phyloP scores from a whole-genome alignment of 805 yeast genomes.

The Pichia scutulata region DNA sequence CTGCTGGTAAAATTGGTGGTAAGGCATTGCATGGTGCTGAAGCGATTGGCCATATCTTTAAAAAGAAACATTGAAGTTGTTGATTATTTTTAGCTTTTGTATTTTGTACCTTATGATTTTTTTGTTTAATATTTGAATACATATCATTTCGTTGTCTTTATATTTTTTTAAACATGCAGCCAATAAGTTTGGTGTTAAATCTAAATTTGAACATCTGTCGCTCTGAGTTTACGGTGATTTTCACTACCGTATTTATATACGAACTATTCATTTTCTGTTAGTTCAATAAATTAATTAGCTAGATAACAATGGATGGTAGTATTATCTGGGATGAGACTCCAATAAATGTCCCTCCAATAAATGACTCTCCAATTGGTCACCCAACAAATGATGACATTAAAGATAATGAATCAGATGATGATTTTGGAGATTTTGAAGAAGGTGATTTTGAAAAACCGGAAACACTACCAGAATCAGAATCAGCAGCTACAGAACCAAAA shows the following conservation, averaged over 20 bases:
- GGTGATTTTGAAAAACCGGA: constrained; percentile 13
- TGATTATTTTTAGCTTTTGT: neutral
- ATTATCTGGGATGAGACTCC: neutral
- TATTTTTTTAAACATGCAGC: too few relatives aligned
- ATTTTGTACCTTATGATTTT: neutral
- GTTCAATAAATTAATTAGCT: neutral
- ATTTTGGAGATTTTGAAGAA: constrained; percentile 21
- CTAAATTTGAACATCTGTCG: neutral
- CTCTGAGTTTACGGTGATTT: neutral
- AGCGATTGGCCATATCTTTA: constrained; percentile 21
- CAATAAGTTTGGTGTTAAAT: too few relatives aligned
- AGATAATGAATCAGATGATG: constrained; percentile 13
- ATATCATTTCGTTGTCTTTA: too few relatives aligned
- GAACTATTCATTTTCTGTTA: too few relatives aligned
- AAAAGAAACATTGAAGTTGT: constrained; percentile 17
- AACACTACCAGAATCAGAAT: neutral
- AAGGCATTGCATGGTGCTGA: constrained; percentile 43
- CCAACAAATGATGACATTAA: neutral
- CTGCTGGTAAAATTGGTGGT: constrained; percentile 49
- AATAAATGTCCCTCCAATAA: too few relatives aligned
- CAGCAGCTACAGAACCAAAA: neutral
- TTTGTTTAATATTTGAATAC: neutral
- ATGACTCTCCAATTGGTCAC: neutral
- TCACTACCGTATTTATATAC: neutral
- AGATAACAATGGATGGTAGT: neutral